These are phyloP conservation scores for Eucalyptus coolabah DNA, from an alignment of 345 rosid species.

Conservation along the genomic window DNA sequence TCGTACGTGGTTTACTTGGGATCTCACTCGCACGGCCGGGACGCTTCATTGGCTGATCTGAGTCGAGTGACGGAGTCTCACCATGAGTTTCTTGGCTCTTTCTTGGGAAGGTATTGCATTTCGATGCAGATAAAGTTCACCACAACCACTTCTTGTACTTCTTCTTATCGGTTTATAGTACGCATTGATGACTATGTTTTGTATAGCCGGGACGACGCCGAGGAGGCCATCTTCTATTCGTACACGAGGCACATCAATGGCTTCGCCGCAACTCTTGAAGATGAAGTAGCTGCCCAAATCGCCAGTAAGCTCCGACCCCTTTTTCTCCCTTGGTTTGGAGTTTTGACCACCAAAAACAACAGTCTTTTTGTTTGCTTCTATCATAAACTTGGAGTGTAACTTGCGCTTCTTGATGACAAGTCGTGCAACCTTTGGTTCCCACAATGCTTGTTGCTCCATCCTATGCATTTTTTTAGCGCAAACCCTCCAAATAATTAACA, in stretches of 20 bases:
- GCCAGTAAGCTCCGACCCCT: conserved; percentile 20
- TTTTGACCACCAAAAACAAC: neutral
- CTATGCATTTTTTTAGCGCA: neutral
- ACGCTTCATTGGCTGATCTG: conserved; percentile 14
- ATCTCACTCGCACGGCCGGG: conserved; percentile 40
- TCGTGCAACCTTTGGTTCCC: neutral
- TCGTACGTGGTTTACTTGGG: conserved; percentile 79
- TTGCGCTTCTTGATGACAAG: neutral
- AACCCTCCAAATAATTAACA: neutral
- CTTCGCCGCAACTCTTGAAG: conserved; percentile 61
- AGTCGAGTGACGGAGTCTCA: conserved; percentile 42
- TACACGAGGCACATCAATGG: conserved; percentile 78
- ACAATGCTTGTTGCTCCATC: neutral
- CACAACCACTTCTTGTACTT: neutral
- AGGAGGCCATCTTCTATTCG: conserved; percentile 53
- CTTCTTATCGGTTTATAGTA: neutral
- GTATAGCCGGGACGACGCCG: conserved; percentile 33
- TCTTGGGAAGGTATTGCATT: conserved; percentile 40
- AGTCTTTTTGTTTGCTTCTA: neutral
- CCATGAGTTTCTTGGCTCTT: conserved; percentile 51
- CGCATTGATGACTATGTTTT: neutral
- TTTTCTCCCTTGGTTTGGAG: neutral
- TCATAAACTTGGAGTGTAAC: neutral
- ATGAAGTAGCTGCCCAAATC: conserved; percentile 35
- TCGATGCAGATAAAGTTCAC: neutral